Conservation (phyloP, 2,329 filamentous ascomycete genomes). For the Pyrenochaeta sp. region DNA sequence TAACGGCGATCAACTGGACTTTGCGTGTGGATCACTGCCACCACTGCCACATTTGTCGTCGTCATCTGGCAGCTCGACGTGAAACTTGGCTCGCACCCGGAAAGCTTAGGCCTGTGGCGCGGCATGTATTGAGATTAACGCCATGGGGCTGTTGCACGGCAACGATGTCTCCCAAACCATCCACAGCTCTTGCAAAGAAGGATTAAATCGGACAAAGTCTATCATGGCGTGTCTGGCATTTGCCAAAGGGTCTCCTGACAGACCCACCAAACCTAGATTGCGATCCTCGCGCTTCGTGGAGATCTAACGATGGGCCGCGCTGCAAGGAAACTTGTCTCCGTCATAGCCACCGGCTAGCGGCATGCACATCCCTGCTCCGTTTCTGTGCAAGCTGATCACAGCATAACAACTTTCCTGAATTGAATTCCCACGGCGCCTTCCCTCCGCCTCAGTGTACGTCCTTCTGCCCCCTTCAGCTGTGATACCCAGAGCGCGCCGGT, state of each 20-base stretch:
- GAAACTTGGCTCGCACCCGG: not conserved
- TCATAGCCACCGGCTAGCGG: constrained; percentile 21
- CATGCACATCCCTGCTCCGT: constrained; percentile 19
- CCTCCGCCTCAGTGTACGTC: constrained; percentile 8
- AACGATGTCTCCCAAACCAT: no score
- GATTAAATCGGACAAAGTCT: no score
- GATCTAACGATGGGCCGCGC: not conserved
- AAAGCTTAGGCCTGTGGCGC: not conserved
- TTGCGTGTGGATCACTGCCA: not conserved
- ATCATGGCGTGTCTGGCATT: not conserved
- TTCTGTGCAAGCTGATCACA: constrained; percentile 19
- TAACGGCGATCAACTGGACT: not conserved
- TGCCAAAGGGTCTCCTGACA: not conserved
- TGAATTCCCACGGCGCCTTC: constrained; percentile 3
- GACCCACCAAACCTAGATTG: not conserved
- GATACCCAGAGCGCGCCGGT: constrained; percentile 1
- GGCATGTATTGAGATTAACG: not conserved
- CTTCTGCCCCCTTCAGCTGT: constrained; percentile 1
- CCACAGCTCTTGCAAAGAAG: no score
- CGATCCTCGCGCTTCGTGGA: not conserved
- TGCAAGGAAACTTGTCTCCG: constrained; percentile 1
- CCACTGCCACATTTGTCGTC: not conserved
- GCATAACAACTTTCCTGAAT: constrained; percentile 24
- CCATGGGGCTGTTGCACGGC: not conserved
- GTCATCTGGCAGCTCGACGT: not conserved